A percentile compares a stretch with the other conserved stretches of the same genome.
Evolutionary conservation across 768 basidiomycete species (phyloP).

Genomic region (Chalciporus pseudorubinellus): DNA sequence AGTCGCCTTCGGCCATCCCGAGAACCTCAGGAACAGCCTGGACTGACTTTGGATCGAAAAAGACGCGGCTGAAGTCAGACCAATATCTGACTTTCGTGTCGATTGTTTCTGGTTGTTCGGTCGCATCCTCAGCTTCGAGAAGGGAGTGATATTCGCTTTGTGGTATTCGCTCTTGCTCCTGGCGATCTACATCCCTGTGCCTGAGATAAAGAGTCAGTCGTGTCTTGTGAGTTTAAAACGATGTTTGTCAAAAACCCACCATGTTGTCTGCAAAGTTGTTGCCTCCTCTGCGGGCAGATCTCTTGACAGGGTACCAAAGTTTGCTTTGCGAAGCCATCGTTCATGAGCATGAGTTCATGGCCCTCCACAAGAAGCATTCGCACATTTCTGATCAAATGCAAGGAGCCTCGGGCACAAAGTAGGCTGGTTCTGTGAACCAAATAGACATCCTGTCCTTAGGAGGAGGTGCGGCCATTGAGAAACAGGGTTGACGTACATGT

Average conservation of each 20-base stretch:
- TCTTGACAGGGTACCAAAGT: conserved; percentile 60
- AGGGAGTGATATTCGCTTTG: conserved; percentile 54
- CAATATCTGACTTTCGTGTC: conserved; percentile 41
- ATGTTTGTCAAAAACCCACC: conserved; percentile 12
- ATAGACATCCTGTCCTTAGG: not conserved
- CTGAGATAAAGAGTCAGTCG: conserved; percentile 30
- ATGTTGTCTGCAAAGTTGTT: conserved; percentile 14
- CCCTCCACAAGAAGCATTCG: conserved; percentile 3
- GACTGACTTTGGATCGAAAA: conserved; percentile 62
- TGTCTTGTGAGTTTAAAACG: not conserved
- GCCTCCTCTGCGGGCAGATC: conserved; percentile 35
- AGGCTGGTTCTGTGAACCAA: conserved; percentile 29
- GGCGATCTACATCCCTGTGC: conserved; percentile 48
- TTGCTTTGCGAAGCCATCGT: conserved; percentile 39
- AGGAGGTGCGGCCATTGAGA: not conserved
- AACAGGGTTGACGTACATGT: conserved; percentile 39
- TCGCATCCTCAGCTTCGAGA: conserved; percentile 30
- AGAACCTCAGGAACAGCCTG: conserved; percentile 60
- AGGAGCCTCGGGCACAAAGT: conserved; percentile 62
- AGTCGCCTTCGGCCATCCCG: conserved; percentile 51
- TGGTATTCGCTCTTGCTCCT: conserved; percentile 51
- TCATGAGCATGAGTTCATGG: conserved; percentile 6
- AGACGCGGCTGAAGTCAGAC: conserved; percentile 52
- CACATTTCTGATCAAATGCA: conserved; percentile 67
- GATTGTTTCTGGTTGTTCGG: conserved; percentile 7